Evolutionary conservation across 495 filamentous ascomycete genomes (phyloP).

Genomic region (Penicillium canescens): DNA sequence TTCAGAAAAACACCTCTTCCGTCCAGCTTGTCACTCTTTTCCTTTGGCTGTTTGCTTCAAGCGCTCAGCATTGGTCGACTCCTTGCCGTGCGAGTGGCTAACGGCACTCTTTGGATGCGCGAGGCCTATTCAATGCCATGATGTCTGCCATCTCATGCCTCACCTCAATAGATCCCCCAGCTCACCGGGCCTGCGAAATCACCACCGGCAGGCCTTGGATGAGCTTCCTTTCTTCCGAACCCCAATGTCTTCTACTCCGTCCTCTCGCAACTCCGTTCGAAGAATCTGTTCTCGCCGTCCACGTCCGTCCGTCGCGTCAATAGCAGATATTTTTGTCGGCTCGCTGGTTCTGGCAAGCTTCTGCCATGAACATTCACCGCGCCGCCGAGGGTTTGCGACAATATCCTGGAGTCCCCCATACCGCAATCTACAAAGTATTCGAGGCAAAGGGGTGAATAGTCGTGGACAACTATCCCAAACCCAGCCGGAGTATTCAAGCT

Average conservation of each 20-base stretch:
- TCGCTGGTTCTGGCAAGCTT: conserved; percentile 64
- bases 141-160: conserved; percentile 70
- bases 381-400: conserved; percentile 31
- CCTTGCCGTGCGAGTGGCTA: conserved; percentile 18
- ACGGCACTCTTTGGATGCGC: conserved; percentile 33
- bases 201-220: conserved; percentile 47
- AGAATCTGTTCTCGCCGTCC: conserved; percentile 41
- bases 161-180: conserved; percentile 53
- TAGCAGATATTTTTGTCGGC: conserved; percentile 60
- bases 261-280: conserved; percentile 31
- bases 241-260: conserved; percentile 37
- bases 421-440: conserved; percentile 13
- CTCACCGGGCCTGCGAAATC: conserved; percentile 51
- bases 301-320: conserved; percentile 41
- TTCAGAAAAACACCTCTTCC: conserved; percentile 28
- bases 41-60: conserved; percentile 10
- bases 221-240: conserved; percentile 33
- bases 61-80: conserved; percentile 15
- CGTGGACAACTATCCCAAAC: conserved; percentile 15
- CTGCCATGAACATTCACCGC: conserved; percentile 57
- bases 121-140: conserved; percentile 49
- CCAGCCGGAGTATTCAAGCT: conserved; percentile 22
- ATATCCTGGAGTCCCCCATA: conserved; percentile 17
- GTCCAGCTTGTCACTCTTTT: conserved; percentile 1
- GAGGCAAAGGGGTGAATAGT: conserved; percentile 12